Evolutionary conservation across 148 eudicot species (phyloP), one percentile per base, ranked within the genome.

Genomic region (Suaeda aralocaspica): DNA sequence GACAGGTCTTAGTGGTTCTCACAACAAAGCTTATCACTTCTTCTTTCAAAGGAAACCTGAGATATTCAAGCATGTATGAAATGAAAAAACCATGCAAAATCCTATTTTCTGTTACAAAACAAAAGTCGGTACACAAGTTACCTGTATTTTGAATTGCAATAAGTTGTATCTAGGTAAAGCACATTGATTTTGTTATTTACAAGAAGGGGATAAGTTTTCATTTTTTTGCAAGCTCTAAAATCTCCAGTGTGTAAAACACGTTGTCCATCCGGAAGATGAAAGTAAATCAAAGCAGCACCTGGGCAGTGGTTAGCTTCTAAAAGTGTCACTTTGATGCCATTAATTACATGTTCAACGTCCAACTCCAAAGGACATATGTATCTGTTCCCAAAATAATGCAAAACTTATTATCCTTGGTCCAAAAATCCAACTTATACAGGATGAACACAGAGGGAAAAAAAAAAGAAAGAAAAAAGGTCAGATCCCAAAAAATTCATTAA

Each of bases 221-320:
- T 87, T 33, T 56, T 68, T 68, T 81, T 87, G 68, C 80, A 83
- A 52, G 91, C 91, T 74, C 91, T 81, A 62, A 87, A 87, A 57
- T 87, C 91, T 72, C 91, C 91, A 9, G 91, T 87, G 71, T 87
- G 91, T 69, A 84, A 64, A 66, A 57, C 75, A 64, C 79, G 70
- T 75, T 75, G 80, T 69, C 85, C 86, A 71, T 74, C 81, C 19
- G 81, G 81, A 39, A 82, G 88, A 34, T 59, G 71, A 25, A 87
- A 80, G 76, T 87, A 82, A 67, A 87, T 87, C 72, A 87, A 72
- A 62, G 91, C 91, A 39, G 91, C 91, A 71, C 91, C 91, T 4
- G 91, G 91, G 68, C 87, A 87, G 71, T 87, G 91, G 75, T 87
- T 87, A 76, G 91, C 91, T 76, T 87, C 91, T 48, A 87, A 68